Evolutionary conservation across 257 asterid species (phyloP).

Genomic region (Asclepias syriaca): DNA sequence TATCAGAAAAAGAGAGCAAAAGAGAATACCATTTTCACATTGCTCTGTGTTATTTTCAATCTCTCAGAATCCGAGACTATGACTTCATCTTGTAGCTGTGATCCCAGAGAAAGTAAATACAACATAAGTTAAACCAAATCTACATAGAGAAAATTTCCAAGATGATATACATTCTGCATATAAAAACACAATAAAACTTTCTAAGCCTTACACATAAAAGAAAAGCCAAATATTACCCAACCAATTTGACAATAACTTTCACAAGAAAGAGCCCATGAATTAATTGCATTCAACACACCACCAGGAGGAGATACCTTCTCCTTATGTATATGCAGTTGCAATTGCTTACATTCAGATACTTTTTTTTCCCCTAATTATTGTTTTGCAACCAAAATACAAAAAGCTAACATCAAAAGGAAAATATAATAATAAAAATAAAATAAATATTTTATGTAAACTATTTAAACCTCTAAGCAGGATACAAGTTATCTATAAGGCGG

Average conservation of each 20-base stretch:
- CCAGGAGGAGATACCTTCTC: not conserved
- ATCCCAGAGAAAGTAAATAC: slow-evolving; percentile 19
- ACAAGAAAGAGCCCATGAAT: not conserved
- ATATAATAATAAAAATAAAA: not conserved
- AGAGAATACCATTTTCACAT: slow-evolving; percentile 70
- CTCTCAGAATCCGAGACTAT: slow-evolving; percentile 89
- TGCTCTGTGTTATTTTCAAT: slow-evolving; percentile 73
- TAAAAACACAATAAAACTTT: not conserved
- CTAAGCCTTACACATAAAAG: not conserved
- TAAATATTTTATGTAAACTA: not conserved
- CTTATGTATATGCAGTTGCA: not conserved
- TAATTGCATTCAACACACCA: not conserved
- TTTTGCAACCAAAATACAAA: not conserved
- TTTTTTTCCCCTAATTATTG: not conserved
- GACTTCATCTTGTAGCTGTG: slow-evolving; percentile 92
- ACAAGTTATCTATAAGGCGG: not conserved
- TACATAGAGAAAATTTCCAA: slow-evolving; percentile 1
- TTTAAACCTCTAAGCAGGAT: not conserved
- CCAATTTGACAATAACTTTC: not conserved
- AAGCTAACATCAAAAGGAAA: not conserved
- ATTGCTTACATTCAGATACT: not conserved
- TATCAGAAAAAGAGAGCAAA: slow-evolving; percentile 20
- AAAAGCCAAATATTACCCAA: not conserved
- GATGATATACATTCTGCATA: not conserved
- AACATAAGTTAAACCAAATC: slow-evolving; percentile 14